Evolutionary conservation across 768 basidiomycete genomes (phyloP).

Genomic region (Leccinum aurantiacum): DNA sequence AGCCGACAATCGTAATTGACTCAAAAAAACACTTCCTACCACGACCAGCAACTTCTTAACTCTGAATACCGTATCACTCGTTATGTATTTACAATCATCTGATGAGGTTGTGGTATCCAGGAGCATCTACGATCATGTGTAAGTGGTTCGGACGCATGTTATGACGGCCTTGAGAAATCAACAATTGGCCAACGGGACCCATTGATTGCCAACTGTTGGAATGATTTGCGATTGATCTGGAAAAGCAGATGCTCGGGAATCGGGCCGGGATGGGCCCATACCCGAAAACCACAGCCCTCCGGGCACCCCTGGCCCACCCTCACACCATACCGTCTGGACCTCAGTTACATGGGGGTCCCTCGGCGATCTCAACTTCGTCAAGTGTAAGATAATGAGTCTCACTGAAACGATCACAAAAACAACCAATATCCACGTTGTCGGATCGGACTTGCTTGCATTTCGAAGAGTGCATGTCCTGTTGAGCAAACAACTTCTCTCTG

Average conservation of each 20-base stretch:
- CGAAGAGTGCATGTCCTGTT: too few relatives aligned
- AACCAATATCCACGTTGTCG: too few relatives aligned
- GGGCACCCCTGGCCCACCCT: too few relatives aligned
- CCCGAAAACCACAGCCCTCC: slow-evolving; percentile 36
- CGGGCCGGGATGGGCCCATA: slow-evolving; percentile 45
- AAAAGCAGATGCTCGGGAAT: slow-evolving; percentile 42
- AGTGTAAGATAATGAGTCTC: too few relatives aligned
- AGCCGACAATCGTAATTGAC: not conserved
- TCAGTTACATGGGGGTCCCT: too few relatives aligned
- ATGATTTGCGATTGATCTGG: slow-evolving; percentile 3
- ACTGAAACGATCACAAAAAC: too few relatives aligned
- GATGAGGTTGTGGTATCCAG: slow-evolving; percentile 68
- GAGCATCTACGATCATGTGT: slow-evolving; percentile 70
- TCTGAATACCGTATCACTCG: slow-evolving; percentile 78
- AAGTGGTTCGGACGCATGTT: slow-evolving; percentile 79
- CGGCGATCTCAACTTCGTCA: too few relatives aligned
- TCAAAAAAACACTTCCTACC: slow-evolving; percentile 36
- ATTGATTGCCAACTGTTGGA: slow-evolving; percentile 24
- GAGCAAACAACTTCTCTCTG: too few relatives aligned
- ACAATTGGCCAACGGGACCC: slow-evolving; percentile 70
- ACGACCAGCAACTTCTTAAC: slow-evolving; percentile 77
- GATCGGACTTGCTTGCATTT: too few relatives aligned
- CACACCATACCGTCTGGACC: too few relatives aligned
- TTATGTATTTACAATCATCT: slow-evolving; percentile 68
- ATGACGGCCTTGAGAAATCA: slow-evolving; percentile 60